Evolutionary conservation across 169 alveolate genomes (phyloP).

Genomic region (Babesia bovis): DNA sequence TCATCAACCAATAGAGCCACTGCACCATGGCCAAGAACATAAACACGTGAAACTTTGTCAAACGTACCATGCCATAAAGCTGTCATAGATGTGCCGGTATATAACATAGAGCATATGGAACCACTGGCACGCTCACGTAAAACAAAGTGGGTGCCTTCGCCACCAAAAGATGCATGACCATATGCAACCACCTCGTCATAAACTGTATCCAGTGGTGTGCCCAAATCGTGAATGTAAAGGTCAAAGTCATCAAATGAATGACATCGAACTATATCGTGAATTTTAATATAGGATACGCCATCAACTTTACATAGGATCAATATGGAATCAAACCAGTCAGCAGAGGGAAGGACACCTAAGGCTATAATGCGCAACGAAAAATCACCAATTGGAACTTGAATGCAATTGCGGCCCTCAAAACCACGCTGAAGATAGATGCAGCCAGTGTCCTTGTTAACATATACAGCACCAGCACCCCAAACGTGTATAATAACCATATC

Average conservation of each 20-base stretch:
- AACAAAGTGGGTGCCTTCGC: conserved; percentile 8
- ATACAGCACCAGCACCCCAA: conserved; percentile 55
- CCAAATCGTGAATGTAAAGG: neutral
- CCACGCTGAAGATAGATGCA: conserved; percentile 55
- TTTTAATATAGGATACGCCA: conserved; percentile 31
- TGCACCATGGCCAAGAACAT: conserved; percentile 18
- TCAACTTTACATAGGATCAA: conserved; percentile 25
- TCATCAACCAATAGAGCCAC: neutral
- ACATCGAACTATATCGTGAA: conserved; percentile 46
- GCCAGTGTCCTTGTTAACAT: conserved; percentile 35
- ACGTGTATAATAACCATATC: conserved; percentile 14
- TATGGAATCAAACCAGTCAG: conserved; percentile 34
- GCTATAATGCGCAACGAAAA: conserved; percentile 38
- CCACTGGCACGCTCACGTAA: conserved; percentile 8
- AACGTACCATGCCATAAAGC: conserved; percentile 9
- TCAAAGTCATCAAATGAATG: conserved; percentile 11
- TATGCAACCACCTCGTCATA: conserved; percentile 15
- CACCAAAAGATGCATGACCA: conserved; percentile 2
- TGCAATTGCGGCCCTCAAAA: conserved; percentile 26
- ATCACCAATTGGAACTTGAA: conserved; percentile 28
- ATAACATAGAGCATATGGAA: neutral
- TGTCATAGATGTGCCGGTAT: neutral
- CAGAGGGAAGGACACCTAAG: conserved; percentile 47
- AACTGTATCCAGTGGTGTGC: neutral
- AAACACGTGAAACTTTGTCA: neutral